Evolutionary conservation across 768 basidiomycete genomes (phyloP), one percentile per base, ranked within the genome.

Genomic region (Hemileccinum rubropunctum): DNA sequence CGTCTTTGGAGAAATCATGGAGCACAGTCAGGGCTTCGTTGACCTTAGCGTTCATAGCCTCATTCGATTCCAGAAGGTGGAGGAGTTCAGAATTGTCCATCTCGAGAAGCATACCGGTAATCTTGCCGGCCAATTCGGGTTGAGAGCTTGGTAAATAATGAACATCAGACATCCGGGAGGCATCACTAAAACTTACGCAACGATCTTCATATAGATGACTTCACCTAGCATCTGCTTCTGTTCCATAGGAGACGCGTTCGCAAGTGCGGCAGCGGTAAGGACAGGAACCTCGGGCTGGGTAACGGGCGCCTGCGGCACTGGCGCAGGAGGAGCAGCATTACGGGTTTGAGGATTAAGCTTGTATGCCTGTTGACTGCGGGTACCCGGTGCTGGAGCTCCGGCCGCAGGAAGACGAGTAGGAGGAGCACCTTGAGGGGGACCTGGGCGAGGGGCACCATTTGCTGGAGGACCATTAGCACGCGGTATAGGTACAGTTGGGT

Each of bases 221-320:
- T 99, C 97, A 59, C 97, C 97, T 42, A 99, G 79, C 88, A 98
- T 93, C 71, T 99, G 97, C 79, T 99, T 99, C 82, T 98, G 94
- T 71, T 98, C 95, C 68, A 77, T 74, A 32, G 84, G 81, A 42
- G 78, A 71, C 20, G 82, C 82, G 53, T 63, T 76, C 37, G 80
- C 79, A 53, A 88, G 76, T 10, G 78, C 63, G 62, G 83, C 77
- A 18, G 91, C 74, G 42, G 80, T 83, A 51, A 91, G 79, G 51
- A 73, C 70, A 20, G 84, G 72, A 37, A 77, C 74, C 17, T 78
- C 78, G 4, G 77, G 65, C 45, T 78, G 62, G n/a, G 78, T 69
- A 41, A 72, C 69, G 32, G 76, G 71, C 15, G 66, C 70, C 9
- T 72, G 62, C 12, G 61, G 48, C 28, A 66, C 65, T 39, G 62